Conservation (phyloP, 2,329 filamentous ascomycete species). For the Botrytis medusae region DNA sequence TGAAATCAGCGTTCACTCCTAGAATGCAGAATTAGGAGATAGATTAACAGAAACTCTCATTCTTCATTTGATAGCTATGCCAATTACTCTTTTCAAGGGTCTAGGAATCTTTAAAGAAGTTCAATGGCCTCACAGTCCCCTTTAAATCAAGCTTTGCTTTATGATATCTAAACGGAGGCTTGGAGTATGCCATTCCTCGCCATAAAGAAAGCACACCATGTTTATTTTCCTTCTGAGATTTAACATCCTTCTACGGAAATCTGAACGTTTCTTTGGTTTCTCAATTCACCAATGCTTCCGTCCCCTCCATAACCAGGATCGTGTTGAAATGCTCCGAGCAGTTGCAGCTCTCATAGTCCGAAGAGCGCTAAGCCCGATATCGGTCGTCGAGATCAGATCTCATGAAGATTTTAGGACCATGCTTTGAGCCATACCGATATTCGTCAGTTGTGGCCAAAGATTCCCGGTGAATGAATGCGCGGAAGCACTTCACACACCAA, state of each 20-base stretch:
- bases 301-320: no score
- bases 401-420: background rate
- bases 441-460: background rate
- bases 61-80: background rate
- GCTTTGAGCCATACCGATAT: background rate
- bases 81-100: background rate
- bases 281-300: no score
- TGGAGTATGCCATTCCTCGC: no score
- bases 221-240: background rate
- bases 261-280: no score
- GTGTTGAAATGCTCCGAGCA: background rate
- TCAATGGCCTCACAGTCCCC: background rate
- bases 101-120: background rate
- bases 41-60: background rate
- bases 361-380: background rate
- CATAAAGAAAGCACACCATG: background rate
- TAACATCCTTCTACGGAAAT: background rate
- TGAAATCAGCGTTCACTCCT: background rate
- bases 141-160: background rate
- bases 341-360: rapidly evolving
- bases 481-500: background rate
- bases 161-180: background rate
- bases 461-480: background rate
- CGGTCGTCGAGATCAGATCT: background rate
- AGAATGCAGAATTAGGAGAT: background rate